Evolutionary conservation across 164 flowering plant species (phyloP).

Genomic region (Brasenia schreberi): DNA sequence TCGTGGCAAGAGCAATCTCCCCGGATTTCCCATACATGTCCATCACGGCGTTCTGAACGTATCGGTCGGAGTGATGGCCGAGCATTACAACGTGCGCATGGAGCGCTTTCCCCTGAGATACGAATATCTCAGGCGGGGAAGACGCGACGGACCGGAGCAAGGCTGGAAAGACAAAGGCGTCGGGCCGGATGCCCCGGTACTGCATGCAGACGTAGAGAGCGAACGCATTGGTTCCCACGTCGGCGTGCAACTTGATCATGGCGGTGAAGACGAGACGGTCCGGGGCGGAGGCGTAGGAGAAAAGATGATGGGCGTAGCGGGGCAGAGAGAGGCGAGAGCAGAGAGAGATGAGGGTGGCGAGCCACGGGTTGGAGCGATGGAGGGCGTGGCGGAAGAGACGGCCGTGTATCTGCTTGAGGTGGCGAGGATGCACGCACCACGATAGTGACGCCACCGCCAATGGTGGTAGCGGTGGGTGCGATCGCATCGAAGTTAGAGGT

Average conservation of each 20-base stretch:
- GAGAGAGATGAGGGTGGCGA: conserved; percentile 30
- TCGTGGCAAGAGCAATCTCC: conserved; percentile 19
- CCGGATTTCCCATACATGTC: conserved; percentile 35
- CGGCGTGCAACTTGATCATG: conserved; percentile 25
- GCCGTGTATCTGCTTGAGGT: conserved; percentile 43
- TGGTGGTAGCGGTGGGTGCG: neutral
- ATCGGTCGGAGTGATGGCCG: conserved; percentile 20
- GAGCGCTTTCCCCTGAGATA: conserved; percentile 4
- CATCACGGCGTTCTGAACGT: conserved; percentile 37
- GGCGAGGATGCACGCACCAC: conserved; percentile 6
- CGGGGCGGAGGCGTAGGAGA: conserved; percentile 16
- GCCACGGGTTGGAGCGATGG: conserved; percentile 25
- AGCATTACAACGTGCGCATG: conserved; percentile 18
- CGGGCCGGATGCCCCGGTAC: conserved; percentile 8
- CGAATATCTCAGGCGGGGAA: neutral
- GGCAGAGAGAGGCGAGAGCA: conserved; percentile 38
- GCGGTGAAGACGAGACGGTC: conserved; percentile 18
- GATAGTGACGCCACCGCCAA: neutral
- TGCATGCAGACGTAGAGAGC: conserved; percentile 22
- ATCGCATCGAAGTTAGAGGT: neutral
- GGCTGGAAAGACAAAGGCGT: conserved; percentile 19
- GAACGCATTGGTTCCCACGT: conserved; percentile 14
- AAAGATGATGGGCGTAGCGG: conserved; percentile 21
- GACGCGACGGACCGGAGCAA: conserved; percentile 11
- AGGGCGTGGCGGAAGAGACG: conserved; percentile 31